Evolutionary conservation across 2,329 filamentous ascomycete genomes (phyloP).

Genomic region (Tolypocladium endophyticum): DNA sequence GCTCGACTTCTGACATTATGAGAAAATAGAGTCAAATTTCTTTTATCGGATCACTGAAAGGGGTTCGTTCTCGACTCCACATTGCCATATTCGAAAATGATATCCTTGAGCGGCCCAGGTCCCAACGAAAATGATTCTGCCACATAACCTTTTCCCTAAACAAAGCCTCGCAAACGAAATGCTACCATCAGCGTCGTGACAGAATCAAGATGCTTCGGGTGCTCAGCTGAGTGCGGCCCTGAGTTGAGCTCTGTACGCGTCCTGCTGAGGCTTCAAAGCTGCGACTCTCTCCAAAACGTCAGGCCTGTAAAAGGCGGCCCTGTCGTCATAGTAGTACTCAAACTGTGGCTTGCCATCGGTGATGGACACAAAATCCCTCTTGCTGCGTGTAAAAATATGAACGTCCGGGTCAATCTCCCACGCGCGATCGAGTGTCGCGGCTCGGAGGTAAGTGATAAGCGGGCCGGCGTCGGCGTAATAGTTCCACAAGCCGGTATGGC

Average conservation of each 20-base stretch:
- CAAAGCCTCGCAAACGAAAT: too few species aligned
- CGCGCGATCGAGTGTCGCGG: slow-evolving; percentile 31
- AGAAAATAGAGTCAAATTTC: not conserved
- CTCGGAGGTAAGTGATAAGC: slow-evolving; percentile 26
- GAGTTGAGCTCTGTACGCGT: slow-evolving; percentile 9
- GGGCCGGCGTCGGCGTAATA: slow-evolving; percentile 24
- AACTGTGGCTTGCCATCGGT: slow-evolving; percentile 24
- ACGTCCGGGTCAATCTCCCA: slow-evolving; percentile 29
- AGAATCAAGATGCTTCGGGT: not conserved
- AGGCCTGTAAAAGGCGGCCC: slow-evolving; percentile 18
- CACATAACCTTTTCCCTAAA: not conserved
- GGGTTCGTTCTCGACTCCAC: not conserved
- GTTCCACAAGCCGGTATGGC: slow-evolving; percentile 28
- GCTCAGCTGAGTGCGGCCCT: slow-evolving; percentile 3
- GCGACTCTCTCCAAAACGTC: slow-evolving; percentile 19
- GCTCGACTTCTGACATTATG: not conserved
- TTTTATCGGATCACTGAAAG: not conserved
- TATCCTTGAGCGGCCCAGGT: not conserved
- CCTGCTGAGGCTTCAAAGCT: slow-evolving; percentile 11
- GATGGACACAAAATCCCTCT: slow-evolving; percentile 26
- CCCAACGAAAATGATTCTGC: not conserved
- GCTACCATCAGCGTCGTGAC: too few species aligned
- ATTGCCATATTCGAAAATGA: not conserved
- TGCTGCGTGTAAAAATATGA: slow-evolving; percentile 31
- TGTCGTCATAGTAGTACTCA: slow-evolving; percentile 22